phyloP scores from a whole-genome alignment of 306 rosid species.

The Acacia melanoxylon region DNA sequence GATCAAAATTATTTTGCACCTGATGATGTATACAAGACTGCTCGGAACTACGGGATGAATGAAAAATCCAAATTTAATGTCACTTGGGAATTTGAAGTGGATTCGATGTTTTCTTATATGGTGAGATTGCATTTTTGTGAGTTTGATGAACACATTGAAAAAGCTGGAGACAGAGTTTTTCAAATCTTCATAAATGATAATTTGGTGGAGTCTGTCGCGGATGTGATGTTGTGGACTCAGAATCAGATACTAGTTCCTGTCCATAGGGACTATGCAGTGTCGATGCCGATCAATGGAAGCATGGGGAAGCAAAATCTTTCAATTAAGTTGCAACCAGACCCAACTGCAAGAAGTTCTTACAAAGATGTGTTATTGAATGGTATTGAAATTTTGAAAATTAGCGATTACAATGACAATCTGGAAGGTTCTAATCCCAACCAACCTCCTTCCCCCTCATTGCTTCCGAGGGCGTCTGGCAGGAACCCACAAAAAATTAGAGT shows the following conservation, averaged over 20 bases:
- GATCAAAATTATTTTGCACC: too few species aligned
- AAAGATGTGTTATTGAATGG: background rate
- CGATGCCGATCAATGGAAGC: background rate
- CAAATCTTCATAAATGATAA: background rate
- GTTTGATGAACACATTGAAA: background rate
- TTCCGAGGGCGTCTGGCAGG: background rate
- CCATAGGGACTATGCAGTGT: background rate
- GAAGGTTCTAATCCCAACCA: background rate
- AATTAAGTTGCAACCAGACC: background rate
- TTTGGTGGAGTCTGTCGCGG: background rate
- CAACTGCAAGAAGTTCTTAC: background rate
- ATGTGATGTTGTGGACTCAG: background rate
- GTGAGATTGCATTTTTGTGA: background rate
- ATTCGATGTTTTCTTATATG: background rate
- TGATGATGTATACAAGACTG: too few species aligned
- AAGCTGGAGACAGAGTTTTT: background rate
- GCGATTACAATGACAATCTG: background rate
- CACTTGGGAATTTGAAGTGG: too few species aligned
- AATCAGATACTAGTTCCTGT: background rate
- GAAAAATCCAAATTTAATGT: too few species aligned
- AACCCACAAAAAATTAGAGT: too few species aligned
- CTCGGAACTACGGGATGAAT: too few species aligned
- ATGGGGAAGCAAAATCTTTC: background rate
- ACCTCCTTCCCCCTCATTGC: background rate
- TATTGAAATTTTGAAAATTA: background rate